Conservation (phyloP, 1,284 basidiomycete species). For the Pholiota adiposa region DNA sequence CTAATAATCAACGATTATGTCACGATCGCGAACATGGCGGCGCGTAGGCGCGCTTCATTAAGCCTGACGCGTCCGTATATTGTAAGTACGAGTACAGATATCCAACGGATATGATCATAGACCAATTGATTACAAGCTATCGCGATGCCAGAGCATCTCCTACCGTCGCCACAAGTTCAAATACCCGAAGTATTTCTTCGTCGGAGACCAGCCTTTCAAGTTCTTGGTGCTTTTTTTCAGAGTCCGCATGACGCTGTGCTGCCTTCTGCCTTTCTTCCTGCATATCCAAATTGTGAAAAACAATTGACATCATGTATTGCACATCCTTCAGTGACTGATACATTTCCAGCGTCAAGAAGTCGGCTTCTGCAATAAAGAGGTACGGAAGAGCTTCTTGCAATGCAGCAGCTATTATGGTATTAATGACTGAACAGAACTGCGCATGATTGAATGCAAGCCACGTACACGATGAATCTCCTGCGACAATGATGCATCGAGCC, state of each 20-base stretch:
- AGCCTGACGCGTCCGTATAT: not conserved
- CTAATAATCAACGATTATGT: conserved; percentile 11
- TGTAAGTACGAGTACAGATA: no score
- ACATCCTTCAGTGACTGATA: conserved; percentile 64
- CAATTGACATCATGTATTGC: conserved; percentile 68
- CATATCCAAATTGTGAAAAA: conserved; percentile 71
- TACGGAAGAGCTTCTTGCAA: conserved; percentile 62
- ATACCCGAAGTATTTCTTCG: conserved; percentile 54
- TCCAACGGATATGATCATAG: no score
- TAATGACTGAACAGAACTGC: conserved; percentile 1
- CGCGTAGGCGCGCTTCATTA: not conserved
- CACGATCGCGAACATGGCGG: conserved; percentile 3
- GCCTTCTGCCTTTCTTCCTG: conserved; percentile 56
- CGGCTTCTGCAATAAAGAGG: conserved; percentile 64
- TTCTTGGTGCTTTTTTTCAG: conserved; percentile 43
- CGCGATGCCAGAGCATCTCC: conserved; percentile 58
- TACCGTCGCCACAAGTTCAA: conserved; percentile 61
- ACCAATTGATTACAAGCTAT: conserved; percentile 24
- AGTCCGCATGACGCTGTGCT: conserved; percentile 51
- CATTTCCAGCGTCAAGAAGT: conserved; percentile 64
- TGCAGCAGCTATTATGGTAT: conserved; percentile 39
- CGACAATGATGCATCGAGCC: conserved; percentile 72
- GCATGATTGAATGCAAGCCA: conserved; percentile 14
- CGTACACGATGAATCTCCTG: conserved; percentile 39
- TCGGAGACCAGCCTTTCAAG: conserved; percentile 51